A percentile compares a stretch with the other conserved stretches of the same genome.
phyloP scores from a whole-genome alignment of 2,329 filamentous ascomycete genomes.

The Hypoxylon sp. region DNA sequence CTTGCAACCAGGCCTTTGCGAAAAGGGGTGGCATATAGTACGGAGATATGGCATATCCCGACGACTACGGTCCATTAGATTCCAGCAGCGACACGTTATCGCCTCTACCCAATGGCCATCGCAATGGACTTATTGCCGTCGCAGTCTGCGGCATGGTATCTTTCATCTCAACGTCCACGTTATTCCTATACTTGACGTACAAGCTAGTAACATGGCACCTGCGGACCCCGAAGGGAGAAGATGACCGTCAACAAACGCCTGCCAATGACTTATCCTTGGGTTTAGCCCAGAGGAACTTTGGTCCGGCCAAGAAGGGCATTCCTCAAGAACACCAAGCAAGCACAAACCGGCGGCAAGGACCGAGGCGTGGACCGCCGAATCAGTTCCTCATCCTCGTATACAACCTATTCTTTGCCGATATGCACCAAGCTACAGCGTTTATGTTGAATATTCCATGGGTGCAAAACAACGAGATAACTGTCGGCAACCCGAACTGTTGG shows the following conservation, averaged over 20 bases:
- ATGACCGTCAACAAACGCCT: constrained; percentile 31
- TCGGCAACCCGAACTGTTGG: constrained; percentile 67
- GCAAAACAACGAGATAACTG: constrained; percentile 63
- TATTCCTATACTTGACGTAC: constrained; percentile 54
- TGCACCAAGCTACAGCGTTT: constrained; percentile 75
- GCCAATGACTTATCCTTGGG: constrained; percentile 39
- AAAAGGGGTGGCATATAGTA: neutral
- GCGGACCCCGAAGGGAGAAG: constrained; percentile 36
- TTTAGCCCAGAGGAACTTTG: constrained; percentile 41
- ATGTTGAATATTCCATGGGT: constrained; percentile 73
- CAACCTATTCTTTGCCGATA: constrained; percentile 76
- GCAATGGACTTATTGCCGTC: constrained; percentile 55
- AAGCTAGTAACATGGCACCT: constrained; percentile 55
- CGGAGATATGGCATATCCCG: constrained; percentile 24
- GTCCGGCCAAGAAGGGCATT: constrained; percentile 30
- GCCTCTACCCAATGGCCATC: constrained; percentile 53
- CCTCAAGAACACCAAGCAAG: constrained; percentile 20
- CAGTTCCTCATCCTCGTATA: constrained; percentile 78
- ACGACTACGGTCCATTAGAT: constrained; percentile 31
- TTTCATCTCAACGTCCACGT: constrained; percentile 52
- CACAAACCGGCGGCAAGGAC: neutral
- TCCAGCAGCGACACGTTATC: constrained; percentile 47
- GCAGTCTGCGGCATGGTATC: constrained; percentile 54
- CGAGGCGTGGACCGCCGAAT: constrained; percentile 61
- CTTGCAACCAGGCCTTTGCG: neutral